phyloP scores from a whole-genome alignment of 768 basidiomycete species.

The Exidia glandulosa region DNA sequence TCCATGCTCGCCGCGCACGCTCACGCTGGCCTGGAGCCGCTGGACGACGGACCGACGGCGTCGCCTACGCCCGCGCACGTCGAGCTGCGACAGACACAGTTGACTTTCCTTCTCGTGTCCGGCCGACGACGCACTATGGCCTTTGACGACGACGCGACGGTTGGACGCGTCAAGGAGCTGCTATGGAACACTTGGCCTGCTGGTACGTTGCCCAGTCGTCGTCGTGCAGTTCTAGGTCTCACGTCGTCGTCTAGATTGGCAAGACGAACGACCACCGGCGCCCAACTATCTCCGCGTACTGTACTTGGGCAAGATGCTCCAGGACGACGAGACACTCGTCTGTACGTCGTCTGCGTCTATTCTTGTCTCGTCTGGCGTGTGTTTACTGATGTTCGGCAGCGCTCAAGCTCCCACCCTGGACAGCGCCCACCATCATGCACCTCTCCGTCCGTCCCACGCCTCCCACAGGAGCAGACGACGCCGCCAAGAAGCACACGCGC shows the following conservation, averaged over 20 bases:
- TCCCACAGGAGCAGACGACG: slow-evolving; percentile 36
- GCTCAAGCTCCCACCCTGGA: not conserved
- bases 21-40: slow-evolving; percentile 23
- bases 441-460: slow-evolving; percentile 57
- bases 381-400: not conserved
- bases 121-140: slow-evolving; percentile 53
- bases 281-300: slow-evolving; percentile 68
- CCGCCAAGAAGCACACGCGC: slow-evolving; percentile 41
- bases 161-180: slow-evolving; percentile 73
- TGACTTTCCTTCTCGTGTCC: slow-evolving; percentile 66
- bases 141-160: slow-evolving; percentile 64
- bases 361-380: not conserved
- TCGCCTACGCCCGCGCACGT: slow-evolving; percentile 39
- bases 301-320: slow-evolving; percentile 69
- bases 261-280: slow-evolving; percentile 65
- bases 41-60: slow-evolving; percentile 44
- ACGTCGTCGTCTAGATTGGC: slow-evolving; percentile 47
- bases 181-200: slow-evolving; percentile 75
- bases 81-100: slow-evolving; percentile 45
- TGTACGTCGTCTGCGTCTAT: slow-evolving; percentile 37
- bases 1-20: no score
- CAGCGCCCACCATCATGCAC: slow-evolving; percentile 56
- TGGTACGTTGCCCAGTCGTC: slow-evolving; percentile 40
- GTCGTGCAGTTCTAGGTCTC: no score
- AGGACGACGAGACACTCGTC: slow-evolving; percentile 67